These are phyloP conservation scores for Claviceps sorghi DNA, from an alignment of 2,329 filamentous ascomycete species.

Conservation along the genomic window DNA sequence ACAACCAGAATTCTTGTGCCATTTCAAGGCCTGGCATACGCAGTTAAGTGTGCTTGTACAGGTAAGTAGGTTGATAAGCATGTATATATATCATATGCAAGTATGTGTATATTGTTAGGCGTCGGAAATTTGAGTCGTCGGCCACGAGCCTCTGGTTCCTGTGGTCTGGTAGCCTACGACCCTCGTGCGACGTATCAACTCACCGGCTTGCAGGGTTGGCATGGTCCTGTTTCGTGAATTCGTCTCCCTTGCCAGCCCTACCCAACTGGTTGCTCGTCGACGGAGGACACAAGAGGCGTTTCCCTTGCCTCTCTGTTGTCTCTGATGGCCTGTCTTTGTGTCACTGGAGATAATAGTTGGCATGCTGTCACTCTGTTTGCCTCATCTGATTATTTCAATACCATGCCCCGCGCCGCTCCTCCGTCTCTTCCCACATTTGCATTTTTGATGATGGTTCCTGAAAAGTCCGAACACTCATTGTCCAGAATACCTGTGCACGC, in stretches of 20 bases:
- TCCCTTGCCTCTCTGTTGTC: neutral
- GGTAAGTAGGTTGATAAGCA: too few species aligned
- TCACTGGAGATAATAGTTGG: neutral
- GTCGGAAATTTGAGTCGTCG: constrained; percentile 4
- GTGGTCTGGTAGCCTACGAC: neutral
- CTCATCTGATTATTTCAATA: neutral
- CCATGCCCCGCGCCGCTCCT: neutral
- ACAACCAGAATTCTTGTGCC: neutral
- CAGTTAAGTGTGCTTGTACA: too few species aligned
- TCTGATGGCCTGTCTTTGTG: neutral
- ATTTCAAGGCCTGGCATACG: neutral
- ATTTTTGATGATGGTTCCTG: neutral
- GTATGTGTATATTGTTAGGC: neutral
- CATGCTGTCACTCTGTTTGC: neutral
- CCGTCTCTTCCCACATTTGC: neutral
- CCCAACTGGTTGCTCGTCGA: neutral
- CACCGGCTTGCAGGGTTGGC: constrained; percentile 4
- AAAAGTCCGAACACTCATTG: neutral
- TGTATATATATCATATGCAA: too few species aligned
- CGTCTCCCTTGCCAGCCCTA: neutral
- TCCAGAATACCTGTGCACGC: neutral
- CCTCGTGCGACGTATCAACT: constrained; percentile 5
- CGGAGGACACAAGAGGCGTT: neutral
- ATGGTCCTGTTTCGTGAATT: neutral
- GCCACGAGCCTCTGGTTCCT: neutral